Percentiles rank a stretch among this genome's conserved stretches.
Conservation (phyloP, 441 rosid species). For the Eruca vesicaria region DNA sequence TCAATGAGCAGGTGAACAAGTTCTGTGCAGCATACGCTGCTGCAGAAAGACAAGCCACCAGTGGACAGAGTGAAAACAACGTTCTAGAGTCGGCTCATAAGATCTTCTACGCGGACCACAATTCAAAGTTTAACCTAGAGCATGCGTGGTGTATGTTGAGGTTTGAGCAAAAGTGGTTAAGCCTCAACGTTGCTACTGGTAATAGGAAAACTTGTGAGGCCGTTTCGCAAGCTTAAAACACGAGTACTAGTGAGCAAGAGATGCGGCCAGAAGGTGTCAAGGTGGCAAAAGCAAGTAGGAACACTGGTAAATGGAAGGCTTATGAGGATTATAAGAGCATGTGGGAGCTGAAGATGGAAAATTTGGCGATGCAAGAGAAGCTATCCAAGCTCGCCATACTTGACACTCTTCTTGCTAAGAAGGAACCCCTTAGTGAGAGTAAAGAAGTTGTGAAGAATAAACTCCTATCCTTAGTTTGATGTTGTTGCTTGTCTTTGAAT, state of each 20-base stretch:
- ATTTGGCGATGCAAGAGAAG: background rate
- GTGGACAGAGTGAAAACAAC: background rate
- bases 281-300: background rate
- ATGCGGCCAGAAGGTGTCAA: background rate
- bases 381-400: background rate
- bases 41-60: background rate
- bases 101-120: no score
- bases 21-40: background rate
- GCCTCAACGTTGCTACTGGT: no score
- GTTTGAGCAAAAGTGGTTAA: no score
- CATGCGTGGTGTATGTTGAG: no score
- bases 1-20: background rate
- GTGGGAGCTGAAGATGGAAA: background rate
- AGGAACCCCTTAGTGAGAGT: background rate
- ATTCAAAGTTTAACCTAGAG: no score
- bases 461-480: background rate
- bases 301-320: background rate
- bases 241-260: no score
- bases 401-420: background rate
- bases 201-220: background rate
- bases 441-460: background rate
- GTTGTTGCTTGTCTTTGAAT: no score
- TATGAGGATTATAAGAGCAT: background rate
- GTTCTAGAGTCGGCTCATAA: background rate
- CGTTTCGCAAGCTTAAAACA: background rate